phyloP scores from a whole-genome alignment of 805 yeast species.

The Candida qinlingensis region DNA sequence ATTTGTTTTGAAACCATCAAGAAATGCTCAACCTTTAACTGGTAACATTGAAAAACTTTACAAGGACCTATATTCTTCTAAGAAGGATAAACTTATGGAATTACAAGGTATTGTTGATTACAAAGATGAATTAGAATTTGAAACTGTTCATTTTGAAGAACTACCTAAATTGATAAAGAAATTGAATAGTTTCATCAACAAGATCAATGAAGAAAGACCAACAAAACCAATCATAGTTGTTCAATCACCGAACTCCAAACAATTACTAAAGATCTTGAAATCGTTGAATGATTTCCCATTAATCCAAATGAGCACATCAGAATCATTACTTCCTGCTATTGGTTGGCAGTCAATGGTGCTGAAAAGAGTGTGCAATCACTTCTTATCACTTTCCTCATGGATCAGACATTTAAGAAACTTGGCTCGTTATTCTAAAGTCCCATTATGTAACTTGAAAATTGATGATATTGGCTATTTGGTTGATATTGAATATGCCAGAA shows the following conservation, averaged over 20 bases:
- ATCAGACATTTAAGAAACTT: slow-evolving; percentile 57
- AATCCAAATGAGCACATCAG: slow-evolving; percentile 53
- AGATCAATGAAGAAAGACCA: slow-evolving; percentile 60
- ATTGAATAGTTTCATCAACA: slow-evolving; percentile 47
- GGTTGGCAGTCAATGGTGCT: slow-evolving; percentile 75
- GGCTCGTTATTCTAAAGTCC: slow-evolving; percentile 72
- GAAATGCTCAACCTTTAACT: slow-evolving; percentile 61
- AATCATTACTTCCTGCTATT: slow-evolving; percentile 60
- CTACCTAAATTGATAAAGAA: slow-evolving; percentile 50
- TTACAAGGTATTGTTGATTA: slow-evolving; percentile 47
- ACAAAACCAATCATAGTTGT: slow-evolving; percentile 58
- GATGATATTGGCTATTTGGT: slow-evolving; percentile 74
- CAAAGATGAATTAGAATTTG: slow-evolving; percentile 48
- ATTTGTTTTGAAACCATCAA: slow-evolving; percentile 63
- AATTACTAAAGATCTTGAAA: slow-evolving; percentile 41
- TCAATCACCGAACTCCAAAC: slow-evolving; percentile 62
- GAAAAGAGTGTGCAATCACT: slow-evolving; percentile 62
- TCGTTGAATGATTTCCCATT: slow-evolving; percentile 55
- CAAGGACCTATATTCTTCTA: slow-evolving; percentile 43
- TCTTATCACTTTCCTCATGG: slow-evolving; percentile 71
- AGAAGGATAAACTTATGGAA: slow-evolving; percentile 39
- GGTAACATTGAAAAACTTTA: slow-evolving; percentile 49
- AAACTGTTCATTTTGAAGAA: slow-evolving; percentile 49
- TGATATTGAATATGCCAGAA: slow-evolving; percentile 83
- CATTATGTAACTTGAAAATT: slow-evolving; percentile 78